Base-by-base conservation (phyloP, 2,329 filamentous ascomycete genomes). In the Fusarium marasasianum region DNA sequence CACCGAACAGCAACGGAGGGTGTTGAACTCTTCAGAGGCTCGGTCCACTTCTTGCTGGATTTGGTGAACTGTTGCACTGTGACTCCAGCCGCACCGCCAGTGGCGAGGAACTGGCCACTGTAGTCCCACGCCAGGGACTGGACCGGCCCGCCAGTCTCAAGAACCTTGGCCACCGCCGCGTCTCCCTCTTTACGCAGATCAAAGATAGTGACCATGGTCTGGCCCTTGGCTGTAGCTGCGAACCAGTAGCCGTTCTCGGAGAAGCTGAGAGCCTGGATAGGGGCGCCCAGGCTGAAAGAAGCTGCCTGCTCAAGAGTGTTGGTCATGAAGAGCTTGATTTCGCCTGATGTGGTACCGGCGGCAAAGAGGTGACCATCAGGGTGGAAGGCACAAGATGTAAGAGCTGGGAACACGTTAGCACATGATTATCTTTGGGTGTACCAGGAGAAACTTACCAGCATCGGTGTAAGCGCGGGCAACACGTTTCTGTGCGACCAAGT, bases 191-290 rank as follows among this genome's bases (percentile, higher is more conserved):
- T 98, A 77, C 96, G 92, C 69, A 99, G 87, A 82, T 98, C 96
- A 87, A 97, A 98, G 62, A 98, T 91, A 15, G 93, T 93, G 43
- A 98, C 92, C 31, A 88, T 92, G 29, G 91, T 93, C 74, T 95
- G 93, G 37, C 91, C 91, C 82, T 94, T 91, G 66, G 92, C 91
- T 13, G 92, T 92, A 10, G 94, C 93, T 4, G 96, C 96, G 73
- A 99, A 91, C 94, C 95, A 98, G 78, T 94, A 98, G 31, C 96
- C 96, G 77, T 99, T 99, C 82, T 99, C 96, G 1, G 95, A 98
- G 84, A 99, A 99, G 66, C 89, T 88, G 45, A 99, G 85, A 17
- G 91, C 90, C 77, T 93, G 90, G 7, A 98, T 88, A 0, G 95
- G 91, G 1, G 91, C 90, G 13, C 88, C 90, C 3, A 92, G 84